A percentile compares a stretch with the other conserved stretches of the same genome.
phyloP scores from a whole-genome alignment of 1,284 basidiomycete species.

The Peniophora sp. region DNA sequence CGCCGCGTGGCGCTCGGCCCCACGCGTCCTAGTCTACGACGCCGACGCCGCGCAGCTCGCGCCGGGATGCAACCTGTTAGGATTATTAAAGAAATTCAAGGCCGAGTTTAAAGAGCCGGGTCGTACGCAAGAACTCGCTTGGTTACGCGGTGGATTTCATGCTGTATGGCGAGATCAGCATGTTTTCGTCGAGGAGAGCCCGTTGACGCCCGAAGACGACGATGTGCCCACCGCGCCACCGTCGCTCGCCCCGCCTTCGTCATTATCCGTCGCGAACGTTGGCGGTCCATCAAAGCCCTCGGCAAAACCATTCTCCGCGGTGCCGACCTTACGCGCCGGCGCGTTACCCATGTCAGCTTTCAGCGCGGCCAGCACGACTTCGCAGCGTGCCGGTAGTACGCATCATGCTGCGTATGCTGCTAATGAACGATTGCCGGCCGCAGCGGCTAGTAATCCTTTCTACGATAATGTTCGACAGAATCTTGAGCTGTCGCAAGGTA shows the following conservation, averaged over 20 bases:
- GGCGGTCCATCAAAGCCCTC: conserved; percentile 41
- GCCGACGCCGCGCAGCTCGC: conserved; percentile 57
- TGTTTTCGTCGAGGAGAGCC: conserved; percentile 44
- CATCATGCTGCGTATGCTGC: not conserved
- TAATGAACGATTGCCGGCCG: conserved; percentile 12
- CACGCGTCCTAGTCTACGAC: conserved; percentile 75
- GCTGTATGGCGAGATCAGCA: conserved; percentile 52
- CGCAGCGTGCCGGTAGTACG: conserved; percentile 5
- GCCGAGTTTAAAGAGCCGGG: conserved; percentile 53
- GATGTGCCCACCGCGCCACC: conserved; percentile 23
- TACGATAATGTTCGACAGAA: conserved; percentile 97
- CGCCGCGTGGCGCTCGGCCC: conserved; percentile 44
- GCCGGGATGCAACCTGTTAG: conserved; percentile 65
- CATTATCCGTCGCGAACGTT: conserved; percentile 44
- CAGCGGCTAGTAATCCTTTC: conserved; percentile 69
- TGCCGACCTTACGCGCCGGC: conserved; percentile 10
- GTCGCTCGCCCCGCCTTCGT: not conserved
- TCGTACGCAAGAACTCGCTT: conserved; percentile 41
- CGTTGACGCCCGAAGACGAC: conserved; percentile 44
- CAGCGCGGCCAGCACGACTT: conserved; percentile 9
- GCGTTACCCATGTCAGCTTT: conserved; percentile 1
- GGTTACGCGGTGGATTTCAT: conserved; percentile 78
- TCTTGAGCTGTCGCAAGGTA: conserved; percentile 79
- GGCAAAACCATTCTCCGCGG: no score
- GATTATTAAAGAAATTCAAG: conserved; percentile 81